Base-by-base conservation (phyloP, 148 eudicot species). In the Silene uniflora region DNA sequence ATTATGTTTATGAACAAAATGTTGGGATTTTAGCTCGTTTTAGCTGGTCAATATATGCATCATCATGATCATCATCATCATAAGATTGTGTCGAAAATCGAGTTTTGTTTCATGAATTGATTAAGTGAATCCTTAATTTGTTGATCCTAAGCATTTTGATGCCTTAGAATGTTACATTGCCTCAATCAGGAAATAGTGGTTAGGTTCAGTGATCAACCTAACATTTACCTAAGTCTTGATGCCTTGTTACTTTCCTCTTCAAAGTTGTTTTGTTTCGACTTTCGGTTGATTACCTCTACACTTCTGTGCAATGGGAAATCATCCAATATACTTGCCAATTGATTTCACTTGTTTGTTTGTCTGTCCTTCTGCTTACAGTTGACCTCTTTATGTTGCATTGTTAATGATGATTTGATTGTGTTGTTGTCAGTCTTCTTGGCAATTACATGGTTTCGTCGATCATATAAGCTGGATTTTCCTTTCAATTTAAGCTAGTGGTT, bases 101-200 rank as follows among this genome's bases (percentile, higher is more conserved):
- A 35, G 62, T 32, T 67, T 65, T 75, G 69, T 66, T 81, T 61
- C 13, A 54, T 21, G 58, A 75, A 56, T 78, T 71, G 79, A 56
- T 55, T 72, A 17, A 16, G 16, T 10, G 35, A n/a, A n/a, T 72
- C 24, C 29, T 35, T 63, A 17, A 18, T 73, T 73, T 10, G 7
- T 70, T 56, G 58, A 66, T 73, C 55, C 71, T 56, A 56, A 75
- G 70, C 78, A 75, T 52, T 75, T 70, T 76, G 39, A 22, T 76
- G 58, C 3, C 23, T 39, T 74, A 46, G 65, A 18, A 58, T 58
- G 49, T 66, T 49, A 56, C 49, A 64, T 69, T 75, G 75, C 62
- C 21, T 70, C 66, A 74, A 74, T 69, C 18, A 62, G 55, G 32
- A 74, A 18, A 4, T 6, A 7, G 69, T 71, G 58, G 64, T n/a